Conservation (phyloP, 23 red algal genomes). For the Chondrus crispus region DNA sequence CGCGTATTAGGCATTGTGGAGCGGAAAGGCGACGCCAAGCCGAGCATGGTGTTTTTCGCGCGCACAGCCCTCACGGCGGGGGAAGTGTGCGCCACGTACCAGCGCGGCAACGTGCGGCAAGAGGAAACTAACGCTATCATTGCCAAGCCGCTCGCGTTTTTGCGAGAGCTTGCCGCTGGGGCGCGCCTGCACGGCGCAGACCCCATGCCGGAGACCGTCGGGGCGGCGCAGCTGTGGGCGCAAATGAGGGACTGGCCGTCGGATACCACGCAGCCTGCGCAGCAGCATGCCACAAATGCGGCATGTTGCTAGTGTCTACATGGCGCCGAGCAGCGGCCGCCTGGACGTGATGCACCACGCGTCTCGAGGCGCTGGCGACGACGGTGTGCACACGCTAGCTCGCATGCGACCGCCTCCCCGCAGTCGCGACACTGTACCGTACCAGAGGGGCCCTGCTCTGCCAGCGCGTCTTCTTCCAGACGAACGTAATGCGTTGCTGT, state of each 20-base stretch:
- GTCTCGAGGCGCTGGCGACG: neutral
- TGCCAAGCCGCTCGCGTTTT: neutral
- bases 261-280: neutral
- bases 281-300: neutral
- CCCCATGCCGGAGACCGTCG: conserved; percentile 41
- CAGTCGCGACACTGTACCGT: no score
- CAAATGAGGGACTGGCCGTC: neutral
- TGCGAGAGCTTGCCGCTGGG: neutral
- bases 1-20: conserved; percentile 34
- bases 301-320: neutral
- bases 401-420: no score
- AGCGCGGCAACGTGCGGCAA: conserved; percentile 11
- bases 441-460: no score
- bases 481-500: no score
- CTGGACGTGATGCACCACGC: neutral
- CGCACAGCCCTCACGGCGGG: neutral
- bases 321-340: neutral
- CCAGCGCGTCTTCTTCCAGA: no score
- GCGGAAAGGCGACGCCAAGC: conserved; percentile 29
- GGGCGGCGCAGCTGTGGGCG: conserved; percentile 21
- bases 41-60: conserved; percentile 32
- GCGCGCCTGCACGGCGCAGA: neutral
- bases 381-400: no score
- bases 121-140: conserved; percentile 38
- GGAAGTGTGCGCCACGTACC: conserved; percentile 10